phyloP scores from a whole-genome alignment of 2,329 filamentous ascomycete genomes.

The Hymenoscyphus fraxineus region DNA sequence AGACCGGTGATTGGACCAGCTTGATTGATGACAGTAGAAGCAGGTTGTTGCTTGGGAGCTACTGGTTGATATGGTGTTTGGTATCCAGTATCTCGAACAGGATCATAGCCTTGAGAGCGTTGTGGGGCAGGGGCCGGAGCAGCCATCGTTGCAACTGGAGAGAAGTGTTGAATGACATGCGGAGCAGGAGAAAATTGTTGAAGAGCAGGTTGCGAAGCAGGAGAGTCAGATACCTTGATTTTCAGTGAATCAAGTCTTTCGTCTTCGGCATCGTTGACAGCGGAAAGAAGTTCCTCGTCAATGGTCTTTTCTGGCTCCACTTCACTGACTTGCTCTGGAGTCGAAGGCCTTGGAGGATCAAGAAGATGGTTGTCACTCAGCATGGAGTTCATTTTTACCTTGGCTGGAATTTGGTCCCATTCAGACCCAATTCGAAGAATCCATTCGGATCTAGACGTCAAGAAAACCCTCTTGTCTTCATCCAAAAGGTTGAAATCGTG shows the following conservation, averaged over 20 bases:
- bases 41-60: constrained; percentile 13
- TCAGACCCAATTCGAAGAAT: constrained; percentile 9
- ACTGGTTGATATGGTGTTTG: constrained; percentile 15
- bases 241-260: constrained; percentile 3
- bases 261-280: constrained; percentile 13
- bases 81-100: constrained; percentile 19
- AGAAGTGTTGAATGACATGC: background rate
- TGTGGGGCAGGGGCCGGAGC: constrained; percentile 16
- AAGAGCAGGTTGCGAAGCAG: constrained; percentile 11
- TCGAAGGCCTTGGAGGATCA: constrained; percentile 9
- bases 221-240: constrained; percentile 7
- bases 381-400: constrained; percentile 14
- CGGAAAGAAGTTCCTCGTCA: constrained; percentile 11
- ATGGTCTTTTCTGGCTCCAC: constrained; percentile 8
- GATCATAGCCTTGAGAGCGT: constrained; percentile 19
- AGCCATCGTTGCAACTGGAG: constrained; percentile 2
- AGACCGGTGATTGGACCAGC: constrained; percentile 10
- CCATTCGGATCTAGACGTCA: constrained; percentile 17
- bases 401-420: constrained; percentile 12
- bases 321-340: constrained; percentile 4
- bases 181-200: constrained; percentile 8
- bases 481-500: constrained; percentile 12
- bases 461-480: constrained; percentile 14
- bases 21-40: constrained; percentile 12
- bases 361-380: constrained; percentile 13